phyloP scores from a whole-genome alignment of 345 rosid species.

The Psidium friedrichsthalianum region DNA sequence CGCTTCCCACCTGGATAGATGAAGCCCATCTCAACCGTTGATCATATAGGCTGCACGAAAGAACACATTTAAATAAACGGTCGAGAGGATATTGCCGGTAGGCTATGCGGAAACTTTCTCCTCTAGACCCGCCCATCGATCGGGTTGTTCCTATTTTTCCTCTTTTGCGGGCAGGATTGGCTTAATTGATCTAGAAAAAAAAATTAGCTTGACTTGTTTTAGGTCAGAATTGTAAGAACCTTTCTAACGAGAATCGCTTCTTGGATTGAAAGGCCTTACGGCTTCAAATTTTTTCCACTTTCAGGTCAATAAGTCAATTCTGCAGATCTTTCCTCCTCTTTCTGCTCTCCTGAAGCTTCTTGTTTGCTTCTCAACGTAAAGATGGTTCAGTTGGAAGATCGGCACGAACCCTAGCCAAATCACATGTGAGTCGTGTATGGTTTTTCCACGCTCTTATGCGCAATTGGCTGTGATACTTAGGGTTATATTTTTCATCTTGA shows the following conservation, averaged over 20 bases:
- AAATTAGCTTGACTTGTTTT: neutral
- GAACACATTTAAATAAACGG: accelerated
- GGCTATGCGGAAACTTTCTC: accelerated
- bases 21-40: neutral
- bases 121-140: neutral
- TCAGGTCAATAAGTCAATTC: neutral
- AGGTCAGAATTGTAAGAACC: neutral
- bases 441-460: neutral
- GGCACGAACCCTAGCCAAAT: neutral
- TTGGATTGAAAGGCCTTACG: neutral
- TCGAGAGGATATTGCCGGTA: accelerated
- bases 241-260: neutral
- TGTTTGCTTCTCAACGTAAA: neutral
- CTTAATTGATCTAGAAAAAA: neutral
- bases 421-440: neutral
- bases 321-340: neutral
- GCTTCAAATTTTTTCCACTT: neutral
- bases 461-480: too few relatives aligned
- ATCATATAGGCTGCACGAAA: accelerated
- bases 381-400: neutral
- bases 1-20: too few relatives aligned
- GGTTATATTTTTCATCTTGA: too few relatives aligned
- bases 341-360: neutral
- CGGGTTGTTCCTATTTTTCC: neutral
- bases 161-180: neutral